These are phyloP conservation scores for Camillea tinctor DNA, from an alignment of 2,329 filamentous ascomycete genomes.

Conservation along the genomic window DNA sequence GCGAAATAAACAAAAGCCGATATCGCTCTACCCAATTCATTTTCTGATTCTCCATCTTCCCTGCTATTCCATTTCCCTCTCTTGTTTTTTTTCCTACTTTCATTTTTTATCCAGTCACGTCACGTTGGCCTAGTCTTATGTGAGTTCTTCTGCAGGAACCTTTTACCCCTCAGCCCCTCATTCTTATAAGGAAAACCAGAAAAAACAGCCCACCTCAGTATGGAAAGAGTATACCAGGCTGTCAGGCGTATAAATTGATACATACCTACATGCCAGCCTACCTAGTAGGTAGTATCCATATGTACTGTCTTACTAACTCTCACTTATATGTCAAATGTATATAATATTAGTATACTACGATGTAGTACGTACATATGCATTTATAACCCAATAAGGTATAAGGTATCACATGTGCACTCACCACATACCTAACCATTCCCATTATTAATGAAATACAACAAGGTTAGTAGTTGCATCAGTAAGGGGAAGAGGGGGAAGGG, in stretches of 20 bases:
- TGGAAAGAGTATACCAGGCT: too few relatives aligned
- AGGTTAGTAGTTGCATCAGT: background rate
- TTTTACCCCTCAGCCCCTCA: too few relatives aligned
- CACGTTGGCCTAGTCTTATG: background rate
- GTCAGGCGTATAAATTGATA: too few relatives aligned
- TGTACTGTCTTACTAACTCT: too few relatives aligned
- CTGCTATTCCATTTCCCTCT: too few relatives aligned
- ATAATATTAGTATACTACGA: too few relatives aligned
- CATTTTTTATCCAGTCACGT: background rate
- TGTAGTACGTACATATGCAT: background rate
- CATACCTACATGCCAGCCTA: too few relatives aligned
- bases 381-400: background rate
- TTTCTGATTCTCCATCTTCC: background rate
- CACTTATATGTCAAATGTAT: too few relatives aligned
- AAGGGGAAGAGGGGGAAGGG: too few relatives aligned
- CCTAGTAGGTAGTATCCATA: too few relatives aligned
- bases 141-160: background rate
- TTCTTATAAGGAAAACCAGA: background rate
- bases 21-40: background rate
- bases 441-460: background rate
- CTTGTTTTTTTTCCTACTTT: background rate
- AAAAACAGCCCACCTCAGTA: too few relatives aligned
- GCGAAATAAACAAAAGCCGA: conserved; percentile 16
- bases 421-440: background rate
- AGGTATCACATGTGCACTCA: too few relatives aligned